Conservation (phyloP, 768 basidiomycete species). For the Mycena alexandri region DNA sequence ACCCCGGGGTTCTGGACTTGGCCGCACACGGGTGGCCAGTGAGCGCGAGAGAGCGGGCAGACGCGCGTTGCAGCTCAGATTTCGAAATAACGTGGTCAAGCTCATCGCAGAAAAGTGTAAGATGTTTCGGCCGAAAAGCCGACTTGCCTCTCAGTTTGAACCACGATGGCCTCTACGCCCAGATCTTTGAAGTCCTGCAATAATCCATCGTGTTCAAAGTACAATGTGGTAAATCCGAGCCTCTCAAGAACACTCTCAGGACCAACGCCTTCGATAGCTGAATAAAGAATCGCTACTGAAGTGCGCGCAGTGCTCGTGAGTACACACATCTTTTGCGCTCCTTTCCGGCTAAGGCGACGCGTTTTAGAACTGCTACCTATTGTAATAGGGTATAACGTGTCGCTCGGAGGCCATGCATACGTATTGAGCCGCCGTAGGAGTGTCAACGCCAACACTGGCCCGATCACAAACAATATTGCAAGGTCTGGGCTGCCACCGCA, state of each 20-base stretch:
- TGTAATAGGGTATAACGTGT: slow-evolving; percentile 19
- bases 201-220: slow-evolving; percentile 8
- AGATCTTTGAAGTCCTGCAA: slow-evolving; percentile 29
- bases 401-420: not conserved
- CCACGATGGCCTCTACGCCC: slow-evolving; percentile 8
- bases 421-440: slow-evolving; percentile 15
- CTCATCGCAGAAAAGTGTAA: slow-evolving; percentile 14
- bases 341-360: not conserved
- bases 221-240: slow-evolving; percentile 1
- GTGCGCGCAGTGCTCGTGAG: slow-evolving; percentile 25
- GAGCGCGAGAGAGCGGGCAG: slow-evolving; percentile 44
- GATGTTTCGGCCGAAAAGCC: not conserved
- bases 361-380: slow-evolving; percentile 26
- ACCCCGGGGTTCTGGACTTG: slow-evolving; percentile 55
- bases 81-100: slow-evolving; percentile 7
- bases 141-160: not conserved
- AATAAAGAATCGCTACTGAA: slow-evolving; percentile 13
- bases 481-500: slow-evolving; percentile 18
- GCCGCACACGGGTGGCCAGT: slow-evolving; percentile 50
- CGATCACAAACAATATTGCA: slow-evolving; percentile 27
- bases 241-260: no score
- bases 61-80: slow-evolving; percentile 15
- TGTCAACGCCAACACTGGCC: slow-evolving; percentile 34
- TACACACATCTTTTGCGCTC: not conserved
- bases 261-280: no score